A percentile compares a stretch with the other conserved stretches of the same genome.
Evolutionary conservation across 75 land plant species (phyloP).

Genomic region (Gnetum montanum): DNA sequence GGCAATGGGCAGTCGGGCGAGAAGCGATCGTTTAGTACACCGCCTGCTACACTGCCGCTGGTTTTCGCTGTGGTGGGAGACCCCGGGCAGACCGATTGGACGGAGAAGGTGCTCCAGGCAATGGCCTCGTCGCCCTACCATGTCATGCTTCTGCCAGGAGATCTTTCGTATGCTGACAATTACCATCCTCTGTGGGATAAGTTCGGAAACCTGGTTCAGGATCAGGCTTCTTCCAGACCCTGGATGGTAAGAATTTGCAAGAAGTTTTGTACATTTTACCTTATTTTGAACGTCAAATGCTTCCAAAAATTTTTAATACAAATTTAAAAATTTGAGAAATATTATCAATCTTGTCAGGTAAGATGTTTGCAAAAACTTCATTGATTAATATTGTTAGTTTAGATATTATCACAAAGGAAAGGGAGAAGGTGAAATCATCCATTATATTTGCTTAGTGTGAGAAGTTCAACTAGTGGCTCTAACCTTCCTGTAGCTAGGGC

Average conservation of each 20-base stretch:
- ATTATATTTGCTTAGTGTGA: too few relatives aligned
- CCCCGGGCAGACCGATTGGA: conserved; percentile 84
- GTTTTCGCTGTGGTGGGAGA: conserved; percentile 76
- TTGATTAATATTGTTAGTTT: too few relatives aligned
- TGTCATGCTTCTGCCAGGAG: conserved; percentile 75
- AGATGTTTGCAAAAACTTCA: too few relatives aligned
- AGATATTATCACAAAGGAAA: too few relatives aligned
- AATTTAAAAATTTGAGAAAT: too few relatives aligned
- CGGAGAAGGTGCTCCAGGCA: conserved; percentile 58
- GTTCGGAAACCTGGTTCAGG: conserved; percentile 67
- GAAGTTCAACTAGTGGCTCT: too few relatives aligned
- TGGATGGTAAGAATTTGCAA: conserved; percentile 97
- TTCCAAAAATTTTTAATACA: too few relatives aligned
- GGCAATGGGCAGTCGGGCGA: conserved; percentile 47
- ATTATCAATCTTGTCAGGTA: too few relatives aligned
- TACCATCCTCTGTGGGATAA: conserved; percentile 76
- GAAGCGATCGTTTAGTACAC: conserved; percentile 57
- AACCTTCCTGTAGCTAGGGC: too few relatives aligned
- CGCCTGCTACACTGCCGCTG: conserved; percentile 60
- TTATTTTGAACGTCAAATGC: too few relatives aligned
- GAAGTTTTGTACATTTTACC: too few relatives aligned
- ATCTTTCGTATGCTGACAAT: conserved; percentile 86
- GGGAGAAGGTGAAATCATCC: too few relatives aligned
- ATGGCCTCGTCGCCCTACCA: conserved; percentile 52
- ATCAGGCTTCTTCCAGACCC: conserved; percentile 70